phyloP scores from a whole-genome alignment of 108 stramenopile species.

The Discostella pseudostelligera region DNA sequence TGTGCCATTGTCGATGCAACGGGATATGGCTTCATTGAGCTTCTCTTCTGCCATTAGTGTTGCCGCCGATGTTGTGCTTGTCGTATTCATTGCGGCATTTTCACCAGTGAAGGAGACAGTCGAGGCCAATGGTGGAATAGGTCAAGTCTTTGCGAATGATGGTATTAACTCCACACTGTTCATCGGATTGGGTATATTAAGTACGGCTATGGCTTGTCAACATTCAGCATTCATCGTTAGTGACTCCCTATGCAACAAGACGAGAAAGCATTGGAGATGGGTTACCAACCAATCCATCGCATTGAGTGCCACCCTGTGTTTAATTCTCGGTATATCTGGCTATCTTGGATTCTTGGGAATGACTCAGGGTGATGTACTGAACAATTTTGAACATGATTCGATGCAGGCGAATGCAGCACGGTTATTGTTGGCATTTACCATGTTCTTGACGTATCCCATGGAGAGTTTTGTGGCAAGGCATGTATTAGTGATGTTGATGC shows the following conservation, averaged over 20 bases:
- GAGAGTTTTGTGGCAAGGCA: constrained; percentile 82
- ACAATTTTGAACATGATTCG: constrained; percentile 67
- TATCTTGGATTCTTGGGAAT: constrained; percentile 77
- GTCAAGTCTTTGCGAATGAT: constrained; percentile 48
- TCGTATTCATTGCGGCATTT: constrained; percentile 59
- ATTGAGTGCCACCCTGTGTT: constrained; percentile 47
- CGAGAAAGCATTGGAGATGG: constrained; percentile 54
- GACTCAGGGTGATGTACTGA: constrained; percentile 79
- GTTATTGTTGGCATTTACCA: constrained; percentile 72
- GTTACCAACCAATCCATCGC: constrained; percentile 62
- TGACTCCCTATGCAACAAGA: constrained; percentile 58
- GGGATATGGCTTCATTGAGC: constrained; percentile 74
- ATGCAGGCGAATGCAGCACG: constrained; percentile 59
- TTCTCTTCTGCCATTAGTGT: constrained; percentile 64
- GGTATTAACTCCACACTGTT: constrained; percentile 64
- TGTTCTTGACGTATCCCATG: constrained; percentile 85
- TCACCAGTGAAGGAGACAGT: constrained; percentile 61
- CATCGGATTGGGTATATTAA: constrained; percentile 81
- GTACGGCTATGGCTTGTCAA: constrained; percentile 83
- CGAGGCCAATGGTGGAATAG: constrained; percentile 63
- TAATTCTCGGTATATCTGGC: constrained; percentile 62
- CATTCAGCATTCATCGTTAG: constrained; percentile 83
- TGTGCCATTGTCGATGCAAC: constrained; percentile 70
- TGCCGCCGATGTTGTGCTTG: constrained; percentile 67
- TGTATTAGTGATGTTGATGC: constrained; percentile 65